phyloP scores from a whole-genome alignment of 1,139 yeast species.

The Suzukiozyma palmioleophila region DNA sequence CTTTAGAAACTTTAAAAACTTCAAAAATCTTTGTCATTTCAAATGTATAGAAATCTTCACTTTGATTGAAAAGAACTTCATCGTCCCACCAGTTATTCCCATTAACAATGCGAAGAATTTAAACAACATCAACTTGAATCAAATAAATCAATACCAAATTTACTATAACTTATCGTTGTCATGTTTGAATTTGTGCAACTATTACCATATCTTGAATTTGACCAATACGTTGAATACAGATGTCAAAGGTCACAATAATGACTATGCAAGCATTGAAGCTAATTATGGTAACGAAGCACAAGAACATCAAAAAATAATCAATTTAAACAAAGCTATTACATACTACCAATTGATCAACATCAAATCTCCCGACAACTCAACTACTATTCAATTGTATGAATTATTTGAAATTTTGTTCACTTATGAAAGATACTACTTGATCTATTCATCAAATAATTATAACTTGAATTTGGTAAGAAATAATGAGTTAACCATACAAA shows the following conservation, averaged over 20 bases:
- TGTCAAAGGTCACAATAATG: constrained; percentile 5
- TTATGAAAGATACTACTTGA: constrained; percentile 30
- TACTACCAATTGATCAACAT: constrained; percentile 32
- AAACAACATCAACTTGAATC: constrained; percentile 12
- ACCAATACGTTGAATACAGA: constrained; percentile 13
- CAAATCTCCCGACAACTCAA: constrained; percentile 18
- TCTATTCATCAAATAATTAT: constrained; percentile 26
- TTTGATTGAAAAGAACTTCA: constrained; percentile 24
- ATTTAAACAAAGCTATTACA: constrained; percentile 33
- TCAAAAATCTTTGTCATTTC: constrained; percentile 24
- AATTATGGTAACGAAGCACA: constrained; percentile 16
- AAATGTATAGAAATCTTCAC: constrained; percentile 27
- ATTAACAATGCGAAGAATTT: constrained; percentile 9
- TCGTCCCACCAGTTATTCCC: constrained; percentile 21
- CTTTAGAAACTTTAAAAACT: constrained; percentile 20
- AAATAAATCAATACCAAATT: constrained; percentile 22
- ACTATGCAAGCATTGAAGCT: constrained; percentile 1
- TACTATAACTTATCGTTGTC: constrained; percentile 33
- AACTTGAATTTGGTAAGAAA: constrained; percentile 18
- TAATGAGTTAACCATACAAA: constrained; percentile 14
- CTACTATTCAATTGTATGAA: constrained; percentile 27
- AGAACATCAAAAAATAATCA: constrained; percentile 32
- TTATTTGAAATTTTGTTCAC: constrained; percentile 31
- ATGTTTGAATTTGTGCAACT: constrained; percentile 31
- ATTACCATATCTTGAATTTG: constrained; percentile 28